Conservation (phyloP, 2,329 filamentous ascomycete genomes). For the Ceratocystis huliohia region DNA sequence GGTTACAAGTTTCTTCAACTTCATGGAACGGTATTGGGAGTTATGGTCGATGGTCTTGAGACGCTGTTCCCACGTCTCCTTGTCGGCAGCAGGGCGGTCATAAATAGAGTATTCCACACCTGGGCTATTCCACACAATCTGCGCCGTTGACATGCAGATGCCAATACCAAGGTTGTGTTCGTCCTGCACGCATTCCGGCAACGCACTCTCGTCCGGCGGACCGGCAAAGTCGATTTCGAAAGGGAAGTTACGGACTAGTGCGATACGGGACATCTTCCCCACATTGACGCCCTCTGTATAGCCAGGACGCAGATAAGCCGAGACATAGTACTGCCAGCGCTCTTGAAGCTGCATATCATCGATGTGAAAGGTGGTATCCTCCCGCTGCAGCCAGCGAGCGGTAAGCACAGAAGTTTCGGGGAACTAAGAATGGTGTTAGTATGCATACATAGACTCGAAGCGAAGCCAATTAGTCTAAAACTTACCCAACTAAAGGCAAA, state of each 20-base stretch:
- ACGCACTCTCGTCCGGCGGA: constrained; percentile 44
- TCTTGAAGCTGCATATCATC: constrained; percentile 76
- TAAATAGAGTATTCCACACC: constrained; percentile 62
- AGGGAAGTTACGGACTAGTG: constrained; percentile 60
- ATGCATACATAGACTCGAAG: background rate
- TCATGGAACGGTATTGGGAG: constrained; percentile 52
- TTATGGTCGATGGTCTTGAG: constrained; percentile 41
- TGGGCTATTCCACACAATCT: constrained; percentile 61
- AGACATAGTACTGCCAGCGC: constrained; percentile 90
- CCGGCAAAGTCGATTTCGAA: constrained; percentile 38
- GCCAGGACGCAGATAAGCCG: constrained; percentile 77
- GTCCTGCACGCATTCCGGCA: constrained; percentile 39
- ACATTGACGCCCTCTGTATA: constrained; percentile 68
- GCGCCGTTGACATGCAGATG: constrained; percentile 65
- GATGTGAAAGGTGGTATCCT: constrained; percentile 68
- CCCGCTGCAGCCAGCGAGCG: constrained; percentile 56
- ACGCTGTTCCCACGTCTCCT: constrained; percentile 46
- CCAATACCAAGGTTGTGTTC: constrained; percentile 54
- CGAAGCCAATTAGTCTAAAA: constrained; percentile 24
- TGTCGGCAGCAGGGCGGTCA: constrained; percentile 53
- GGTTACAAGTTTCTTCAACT: constrained; percentile 65
- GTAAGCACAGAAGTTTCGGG: constrained; percentile 15
- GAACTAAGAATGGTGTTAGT: background rate
- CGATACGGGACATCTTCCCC: constrained; percentile 51
- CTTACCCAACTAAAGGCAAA: constrained; percentile 86